Evolutionary conservation across 2,329 filamentous ascomycete genomes (phyloP), one percentile per base, ranked within the genome.

Genomic region (Fusarium nelsonii): DNA sequence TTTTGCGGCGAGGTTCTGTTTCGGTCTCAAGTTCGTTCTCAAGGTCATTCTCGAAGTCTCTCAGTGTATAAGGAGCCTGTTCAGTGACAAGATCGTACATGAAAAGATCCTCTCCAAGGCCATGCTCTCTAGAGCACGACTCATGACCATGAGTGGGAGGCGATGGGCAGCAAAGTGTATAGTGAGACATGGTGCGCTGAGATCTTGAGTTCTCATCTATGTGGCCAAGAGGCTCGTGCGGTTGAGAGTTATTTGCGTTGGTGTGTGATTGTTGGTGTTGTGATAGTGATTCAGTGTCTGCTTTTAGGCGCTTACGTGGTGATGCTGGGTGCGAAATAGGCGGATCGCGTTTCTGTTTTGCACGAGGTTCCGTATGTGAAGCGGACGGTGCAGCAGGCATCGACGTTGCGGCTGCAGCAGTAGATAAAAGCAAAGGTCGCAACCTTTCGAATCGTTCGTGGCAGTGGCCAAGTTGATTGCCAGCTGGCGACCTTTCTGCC

Each of bases 121-220:
- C 9, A 57, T 43, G 9, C 18, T 33, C 30, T 14, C 30, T n/a
- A 9, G 11, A 12, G 36, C 26, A 9, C 12, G 8, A 5, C n/a
- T 32, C 48, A n/a, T 16, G 28, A 5, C 23, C 37, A 39, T 34
- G 34, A n/a, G 9, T 37, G 9, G 18, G 11, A 16, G 49, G 37
- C 6, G 36, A 44, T n/a, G 36, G 36, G 23, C 46, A 33, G 9
- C 6, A 20, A n/a, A 30, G 49, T 11, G 16, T 6, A 48, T 9
- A 51, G 15, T 54, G 39, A 43, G 44, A 7, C 36, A 58, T 50
- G 39, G n/a, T 23, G 16, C 44, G 39, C 30, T 72, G 73, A 8
- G 70, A 55, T 28, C 62, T 72, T 1, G 70, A 69, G 46, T 76
- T 74, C 54, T 73, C 54, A 54, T 75, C 54, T 41, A 76, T 69